Percentiles rank a stretch among this genome's conserved stretches.
phyloP scores from a whole-genome alignment of 257 asterid species.

The Nicotiana noctiflora region DNA sequence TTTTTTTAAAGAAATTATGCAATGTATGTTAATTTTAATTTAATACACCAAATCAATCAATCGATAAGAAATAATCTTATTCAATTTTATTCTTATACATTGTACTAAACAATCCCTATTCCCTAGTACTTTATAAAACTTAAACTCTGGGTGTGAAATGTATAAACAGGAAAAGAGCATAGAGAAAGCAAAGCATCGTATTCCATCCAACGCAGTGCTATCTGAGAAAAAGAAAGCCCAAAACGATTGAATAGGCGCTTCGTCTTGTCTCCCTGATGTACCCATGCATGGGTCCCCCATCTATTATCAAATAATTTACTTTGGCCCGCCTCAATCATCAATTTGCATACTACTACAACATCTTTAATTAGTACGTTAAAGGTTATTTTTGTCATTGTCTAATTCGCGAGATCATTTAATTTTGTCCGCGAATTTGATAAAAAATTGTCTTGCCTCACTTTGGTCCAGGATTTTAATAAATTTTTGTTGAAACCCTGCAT shows the following conservation, averaged over 20 bases:
- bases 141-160: not conserved
- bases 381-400: not conserved
- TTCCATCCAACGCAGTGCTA: not conserved
- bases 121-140: too few species aligned
- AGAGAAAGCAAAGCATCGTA: constrained; percentile 22
- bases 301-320: not conserved
- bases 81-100: too few species aligned
- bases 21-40: too few species aligned
- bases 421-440: too few species aligned
- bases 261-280: constrained; percentile 28
- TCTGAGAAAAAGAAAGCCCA: too few species aligned
- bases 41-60: too few species aligned
- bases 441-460: too few species aligned
- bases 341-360: not conserved
- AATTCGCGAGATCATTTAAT: not conserved
- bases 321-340: not conserved
- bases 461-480: too few species aligned
- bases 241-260: not conserved
- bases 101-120: too few species aligned
- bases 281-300: not conserved
- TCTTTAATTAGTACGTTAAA: not conserved
- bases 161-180: not conserved
- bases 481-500: too few species aligned
- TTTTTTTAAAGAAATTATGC: too few species aligned
- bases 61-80: too few species aligned